phyloP scores from a whole-genome alignment of 495 filamentous ascomycete genomes.

The Hypoxylon intermedium region DNA sequence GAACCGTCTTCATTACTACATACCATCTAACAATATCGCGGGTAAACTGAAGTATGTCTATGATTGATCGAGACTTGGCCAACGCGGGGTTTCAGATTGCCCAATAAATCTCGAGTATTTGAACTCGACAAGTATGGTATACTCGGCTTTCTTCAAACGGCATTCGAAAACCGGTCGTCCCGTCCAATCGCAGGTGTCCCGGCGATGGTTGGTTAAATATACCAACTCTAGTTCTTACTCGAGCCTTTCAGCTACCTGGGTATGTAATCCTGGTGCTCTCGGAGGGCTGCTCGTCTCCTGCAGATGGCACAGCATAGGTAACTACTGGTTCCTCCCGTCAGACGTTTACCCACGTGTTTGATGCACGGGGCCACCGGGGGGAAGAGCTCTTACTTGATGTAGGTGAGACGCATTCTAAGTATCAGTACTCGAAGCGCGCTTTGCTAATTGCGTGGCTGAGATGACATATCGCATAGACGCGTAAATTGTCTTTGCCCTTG shows the following conservation, averaged over 20 bases:
- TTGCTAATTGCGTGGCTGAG: conserved; percentile 11
- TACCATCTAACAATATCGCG: conserved; percentile 9
- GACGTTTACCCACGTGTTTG: conserved; percentile 34
- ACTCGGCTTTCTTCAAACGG: neutral
- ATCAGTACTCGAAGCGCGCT: conserved; percentile 11
- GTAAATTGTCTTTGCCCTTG: neutral
- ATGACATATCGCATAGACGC: conserved; percentile 4
- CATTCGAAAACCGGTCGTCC: neutral
- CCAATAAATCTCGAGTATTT: conserved; percentile 1
- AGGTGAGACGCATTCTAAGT: neutral
- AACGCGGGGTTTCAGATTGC: conserved; percentile 1
- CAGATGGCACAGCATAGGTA: conserved; percentile 27
- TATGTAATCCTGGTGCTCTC: neutral
- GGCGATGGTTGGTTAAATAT: neutral
- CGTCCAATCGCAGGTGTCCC: conserved; percentile 15
- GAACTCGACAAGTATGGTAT: neutral
- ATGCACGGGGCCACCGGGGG: conserved; percentile 29
- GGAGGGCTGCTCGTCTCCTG: conserved; percentile 9
- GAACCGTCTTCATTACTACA: neutral
- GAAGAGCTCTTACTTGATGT: conserved; percentile 19
- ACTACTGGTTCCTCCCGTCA: conserved; percentile 21
- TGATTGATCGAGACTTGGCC: conserved; percentile 11
- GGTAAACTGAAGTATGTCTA: conserved; percentile 5
- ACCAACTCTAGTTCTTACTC: conserved; percentile 7
- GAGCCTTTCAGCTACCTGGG: conserved; percentile 7